Conservation (phyloP, 192 early-diverging fungal species). For the Physocladia obscura region DNA sequence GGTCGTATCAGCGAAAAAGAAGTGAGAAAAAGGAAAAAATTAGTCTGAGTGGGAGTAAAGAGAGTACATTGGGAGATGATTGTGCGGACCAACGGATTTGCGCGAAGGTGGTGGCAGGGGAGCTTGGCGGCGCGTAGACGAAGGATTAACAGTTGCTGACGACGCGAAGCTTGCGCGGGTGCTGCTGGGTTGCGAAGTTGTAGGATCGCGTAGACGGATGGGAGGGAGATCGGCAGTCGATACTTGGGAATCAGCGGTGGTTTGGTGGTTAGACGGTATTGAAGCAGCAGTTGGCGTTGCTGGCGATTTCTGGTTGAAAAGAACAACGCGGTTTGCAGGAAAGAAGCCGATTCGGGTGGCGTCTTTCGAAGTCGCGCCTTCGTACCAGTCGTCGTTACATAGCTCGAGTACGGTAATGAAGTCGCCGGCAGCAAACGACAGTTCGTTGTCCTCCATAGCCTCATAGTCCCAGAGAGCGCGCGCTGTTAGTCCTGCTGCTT, state of each 20-base stretch:
- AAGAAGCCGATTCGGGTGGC: conserved; percentile 38
- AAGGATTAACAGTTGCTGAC: no score
- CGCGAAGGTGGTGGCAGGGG: conserved; percentile 18
- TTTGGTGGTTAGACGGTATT: no score
- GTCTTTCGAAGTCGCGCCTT: conserved; percentile 30
- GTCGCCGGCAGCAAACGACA: conserved; percentile 46
- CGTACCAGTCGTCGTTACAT: conserved; percentile 59
- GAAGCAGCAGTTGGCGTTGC: no score
- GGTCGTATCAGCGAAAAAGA: not conserved
- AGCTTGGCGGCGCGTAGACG: no score
- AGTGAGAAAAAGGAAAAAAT: not conserved
- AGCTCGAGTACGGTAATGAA: conserved; percentile 39
- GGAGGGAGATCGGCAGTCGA: not conserved
- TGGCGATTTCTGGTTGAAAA: conserved; percentile 14
- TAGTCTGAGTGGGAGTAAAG: not conserved
- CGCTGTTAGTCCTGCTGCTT: no score
- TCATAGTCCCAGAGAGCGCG: conserved; percentile 45
- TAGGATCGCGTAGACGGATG: no score
- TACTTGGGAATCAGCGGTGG: not conserved
- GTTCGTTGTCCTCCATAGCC: conserved; percentile 57
- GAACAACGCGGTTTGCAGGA: conserved; percentile 49
- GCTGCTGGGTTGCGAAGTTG: no score
- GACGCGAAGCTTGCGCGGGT: no score
- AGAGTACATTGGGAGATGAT: not conserved
- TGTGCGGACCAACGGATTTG: not conserved